Evolutionary conservation across 208 protist species (phyloP).

Genomic region (Naegleria lovaniensis): DNA sequence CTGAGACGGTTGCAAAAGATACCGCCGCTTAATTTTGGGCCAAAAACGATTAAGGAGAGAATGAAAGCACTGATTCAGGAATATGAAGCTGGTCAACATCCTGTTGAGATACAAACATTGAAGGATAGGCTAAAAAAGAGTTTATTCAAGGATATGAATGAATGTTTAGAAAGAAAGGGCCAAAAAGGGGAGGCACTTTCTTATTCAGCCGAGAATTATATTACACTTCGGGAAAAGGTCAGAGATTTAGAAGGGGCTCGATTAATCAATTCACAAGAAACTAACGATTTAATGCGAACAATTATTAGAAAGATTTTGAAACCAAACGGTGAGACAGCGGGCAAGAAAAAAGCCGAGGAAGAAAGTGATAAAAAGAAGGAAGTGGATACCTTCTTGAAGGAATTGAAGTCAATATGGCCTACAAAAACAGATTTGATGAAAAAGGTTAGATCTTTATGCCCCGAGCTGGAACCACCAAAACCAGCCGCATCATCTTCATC

Average conservation of each 20-base stretch:
- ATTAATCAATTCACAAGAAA: neutral
- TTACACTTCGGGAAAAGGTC: neutral
- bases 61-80: neutral
- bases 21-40: neutral
- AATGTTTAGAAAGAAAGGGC: neutral
- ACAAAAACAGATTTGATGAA: neutral
- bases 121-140: neutral
- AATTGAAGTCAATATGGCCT: neutral
- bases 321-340: neutral
- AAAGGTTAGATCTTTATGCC: neutral
- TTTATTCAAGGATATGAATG: neutral
- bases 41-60: constrained; percentile 14
- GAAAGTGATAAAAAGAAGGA: neutral
- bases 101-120: neutral
- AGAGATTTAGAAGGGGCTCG: neutral
- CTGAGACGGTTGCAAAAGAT: neutral
- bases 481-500: neutral
- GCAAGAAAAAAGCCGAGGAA: neutral
- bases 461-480: neutral
- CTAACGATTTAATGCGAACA: neutral
- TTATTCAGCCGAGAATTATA: neutral
- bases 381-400: neutral
- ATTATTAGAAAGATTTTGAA: neutral
- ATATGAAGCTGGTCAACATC: neutral
- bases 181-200: neutral